phyloP scores from a whole-genome alignment of 306 rosid genomes.

The Lagenaria siceraria region DNA sequence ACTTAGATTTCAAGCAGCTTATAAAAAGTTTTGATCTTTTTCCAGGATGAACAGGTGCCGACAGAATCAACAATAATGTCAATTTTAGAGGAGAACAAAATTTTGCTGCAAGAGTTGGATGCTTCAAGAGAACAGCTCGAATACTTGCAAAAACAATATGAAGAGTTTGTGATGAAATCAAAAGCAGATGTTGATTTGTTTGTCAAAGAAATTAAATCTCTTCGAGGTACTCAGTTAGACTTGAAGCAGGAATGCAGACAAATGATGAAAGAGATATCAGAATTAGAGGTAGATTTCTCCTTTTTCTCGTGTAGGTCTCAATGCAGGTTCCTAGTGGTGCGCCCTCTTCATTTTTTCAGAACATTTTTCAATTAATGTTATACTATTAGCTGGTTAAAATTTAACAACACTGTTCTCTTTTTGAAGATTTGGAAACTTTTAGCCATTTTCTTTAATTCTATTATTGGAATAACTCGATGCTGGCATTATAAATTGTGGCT shows the following conservation, averaged over 20 bases:
- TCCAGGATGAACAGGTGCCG: constrained; percentile 64
- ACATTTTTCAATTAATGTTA: background rate
- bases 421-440: background rate
- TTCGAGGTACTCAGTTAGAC: constrained; percentile 61
- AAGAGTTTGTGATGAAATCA: constrained; percentile 67
- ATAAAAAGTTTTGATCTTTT: constrained; percentile 13
- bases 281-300: constrained; percentile 46
- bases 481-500: background rate
- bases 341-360: background rate
- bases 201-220: constrained; percentile 78
- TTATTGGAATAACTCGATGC: background rate
- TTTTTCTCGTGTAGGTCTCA: background rate
- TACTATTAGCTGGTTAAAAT: background rate
- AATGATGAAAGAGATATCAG: constrained; percentile 64
- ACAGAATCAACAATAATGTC: constrained; percentile 51
- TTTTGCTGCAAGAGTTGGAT: constrained; percentile 65
- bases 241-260: constrained; percentile 68
- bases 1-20: constrained; percentile 14
- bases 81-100: constrained; percentile 48
- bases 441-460: background rate
- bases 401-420: background rate
- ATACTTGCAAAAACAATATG: constrained; percentile 50
- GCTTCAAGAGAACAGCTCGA: constrained; percentile 47
- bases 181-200: constrained; percentile 75
- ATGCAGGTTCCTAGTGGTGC: background rate